These are phyloP conservation scores for Stereocaulon alpinum DNA, from an alignment of 495 filamentous ascomycete genomes.

Conservation along the genomic window DNA sequence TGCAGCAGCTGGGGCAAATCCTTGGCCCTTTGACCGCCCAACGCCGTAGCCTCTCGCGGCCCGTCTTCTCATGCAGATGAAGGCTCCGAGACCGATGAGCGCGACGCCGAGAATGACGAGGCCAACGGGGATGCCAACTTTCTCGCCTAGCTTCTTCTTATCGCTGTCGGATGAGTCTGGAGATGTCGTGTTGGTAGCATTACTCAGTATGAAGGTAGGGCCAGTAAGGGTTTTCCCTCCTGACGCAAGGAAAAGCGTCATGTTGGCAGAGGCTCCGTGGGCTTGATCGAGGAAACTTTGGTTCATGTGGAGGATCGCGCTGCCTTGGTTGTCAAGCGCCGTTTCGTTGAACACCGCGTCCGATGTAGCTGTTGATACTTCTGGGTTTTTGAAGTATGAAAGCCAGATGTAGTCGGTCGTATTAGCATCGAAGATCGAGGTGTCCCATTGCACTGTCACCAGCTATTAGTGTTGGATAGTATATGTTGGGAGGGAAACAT, in stretches of 20 bases:
- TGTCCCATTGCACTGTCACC: constrained; percentile 10
- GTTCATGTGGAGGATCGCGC: constrained; percentile 8
- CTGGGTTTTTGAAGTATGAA: not conserved
- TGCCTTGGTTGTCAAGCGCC: constrained; percentile 5
- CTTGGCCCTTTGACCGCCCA: not conserved
- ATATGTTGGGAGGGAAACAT: not conserved
- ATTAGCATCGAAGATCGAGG: not conserved
- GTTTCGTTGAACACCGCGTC: not conserved
- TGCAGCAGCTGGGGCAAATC: not conserved
- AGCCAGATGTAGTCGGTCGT: constrained; percentile 7
- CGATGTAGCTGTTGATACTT: not conserved
- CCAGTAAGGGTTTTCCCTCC: not conserved
- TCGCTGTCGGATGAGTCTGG: not conserved
- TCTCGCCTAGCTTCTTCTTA: constrained; percentile 15
- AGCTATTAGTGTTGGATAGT: not conserved
- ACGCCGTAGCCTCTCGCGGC: constrained; percentile 12
- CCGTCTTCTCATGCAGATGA: constrained; percentile 25
- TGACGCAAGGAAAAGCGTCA: constrained; percentile 10
- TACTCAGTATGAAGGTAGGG: not conserved
- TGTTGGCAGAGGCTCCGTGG: not conserved
- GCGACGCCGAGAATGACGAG: constrained; percentile 13
- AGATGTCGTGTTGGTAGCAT: not conserved
- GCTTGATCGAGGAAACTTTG: constrained; percentile 2
- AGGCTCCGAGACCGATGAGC: not conserved
- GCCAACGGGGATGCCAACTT: constrained; percentile 19